Evolutionary conservation across 1,139 yeast genomes (phyloP).

Genomic region (Yamadazyma triangularis): DNA sequence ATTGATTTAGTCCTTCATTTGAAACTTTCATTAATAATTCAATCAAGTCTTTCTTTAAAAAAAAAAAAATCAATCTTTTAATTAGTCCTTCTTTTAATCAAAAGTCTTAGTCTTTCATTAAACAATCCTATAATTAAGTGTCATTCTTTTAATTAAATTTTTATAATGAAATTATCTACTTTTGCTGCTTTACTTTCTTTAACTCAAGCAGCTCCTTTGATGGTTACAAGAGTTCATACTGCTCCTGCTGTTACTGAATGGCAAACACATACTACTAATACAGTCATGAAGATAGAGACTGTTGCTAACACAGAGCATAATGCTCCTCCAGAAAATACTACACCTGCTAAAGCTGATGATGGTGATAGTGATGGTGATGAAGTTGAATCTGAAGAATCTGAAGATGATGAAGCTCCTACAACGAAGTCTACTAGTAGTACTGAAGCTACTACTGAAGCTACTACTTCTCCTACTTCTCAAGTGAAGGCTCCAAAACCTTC

Average conservation of each 20-base stretch:
- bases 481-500: conserved; percentile 7
- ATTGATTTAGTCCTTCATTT: too few species aligned
- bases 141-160: too few species aligned
- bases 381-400: neutral
- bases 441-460: conserved; percentile 3
- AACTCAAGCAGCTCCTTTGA: conserved; percentile 25
- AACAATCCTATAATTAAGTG: too few species aligned
- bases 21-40: too few species aligned
- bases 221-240: conserved; percentile 25
- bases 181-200: conserved; percentile 17
- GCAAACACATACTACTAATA: conserved; percentile 14
- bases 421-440: too few species aligned
- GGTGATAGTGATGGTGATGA: neutral
- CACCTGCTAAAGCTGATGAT: conserved; percentile 7
- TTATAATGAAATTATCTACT: conserved; percentile 13
- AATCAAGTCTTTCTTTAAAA: too few species aligned
- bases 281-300: conserved; percentile 39
- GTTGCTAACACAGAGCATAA: conserved; percentile 46
- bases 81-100: too few species aligned
- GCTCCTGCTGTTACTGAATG: conserved; percentile 30
- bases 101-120: neutral
- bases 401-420: neutral
- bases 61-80: too few species aligned
- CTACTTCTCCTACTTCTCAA: conserved; percentile 8
- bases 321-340: conserved; percentile 9